These are phyloP conservation scores for Rutstroemia sp. DNA, from an alignment of 2,329 filamentous ascomycete species.

Conservation along the genomic window DNA sequence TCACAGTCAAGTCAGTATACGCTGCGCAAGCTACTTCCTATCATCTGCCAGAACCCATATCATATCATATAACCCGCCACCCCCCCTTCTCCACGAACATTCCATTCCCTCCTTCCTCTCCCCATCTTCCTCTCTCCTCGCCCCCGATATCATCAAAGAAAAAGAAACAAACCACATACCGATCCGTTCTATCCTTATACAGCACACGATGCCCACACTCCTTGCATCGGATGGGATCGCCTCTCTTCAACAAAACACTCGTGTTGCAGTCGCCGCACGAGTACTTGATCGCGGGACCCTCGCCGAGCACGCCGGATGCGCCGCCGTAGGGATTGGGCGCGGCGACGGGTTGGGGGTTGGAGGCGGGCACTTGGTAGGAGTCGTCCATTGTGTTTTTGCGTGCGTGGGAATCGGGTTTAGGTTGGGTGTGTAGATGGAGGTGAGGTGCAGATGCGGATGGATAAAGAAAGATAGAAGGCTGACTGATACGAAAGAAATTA, in stretches of 20 bases:
- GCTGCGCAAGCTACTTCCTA: too few species aligned
- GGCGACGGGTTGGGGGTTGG: background rate
- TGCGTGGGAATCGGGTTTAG: background rate
- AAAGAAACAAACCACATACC: constrained; percentile 53
- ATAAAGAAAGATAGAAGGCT: too few species aligned
- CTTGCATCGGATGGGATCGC: constrained; percentile 78
- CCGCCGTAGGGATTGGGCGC: constrained; percentile 33
- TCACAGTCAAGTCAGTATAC: constrained; percentile 11
- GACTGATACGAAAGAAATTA: too few species aligned
- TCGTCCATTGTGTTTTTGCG: background rate
- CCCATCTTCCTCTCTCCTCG: background rate
- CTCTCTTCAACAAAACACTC: constrained; percentile 67
- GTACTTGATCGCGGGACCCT: constrained; percentile 57
- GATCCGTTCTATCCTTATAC: constrained; percentile 93
- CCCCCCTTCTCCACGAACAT: background rate
- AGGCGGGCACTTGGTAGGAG: constrained; percentile 8
- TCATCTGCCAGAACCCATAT: background rate
- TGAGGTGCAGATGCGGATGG: background rate
- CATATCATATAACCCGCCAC: background rate
- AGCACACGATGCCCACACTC: constrained; percentile 92
- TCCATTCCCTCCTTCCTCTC: background rate
- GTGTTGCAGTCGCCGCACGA: constrained; percentile 79
- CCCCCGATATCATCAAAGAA: background rate
- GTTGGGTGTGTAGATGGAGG: background rate
- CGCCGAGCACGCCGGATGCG: constrained; percentile 21